Percentiles rank a stretch among this genome's conserved stretches.
Conservation (phyloP, 352 stramenopile genomes). For the Phytophthora crassamura region DNA sequence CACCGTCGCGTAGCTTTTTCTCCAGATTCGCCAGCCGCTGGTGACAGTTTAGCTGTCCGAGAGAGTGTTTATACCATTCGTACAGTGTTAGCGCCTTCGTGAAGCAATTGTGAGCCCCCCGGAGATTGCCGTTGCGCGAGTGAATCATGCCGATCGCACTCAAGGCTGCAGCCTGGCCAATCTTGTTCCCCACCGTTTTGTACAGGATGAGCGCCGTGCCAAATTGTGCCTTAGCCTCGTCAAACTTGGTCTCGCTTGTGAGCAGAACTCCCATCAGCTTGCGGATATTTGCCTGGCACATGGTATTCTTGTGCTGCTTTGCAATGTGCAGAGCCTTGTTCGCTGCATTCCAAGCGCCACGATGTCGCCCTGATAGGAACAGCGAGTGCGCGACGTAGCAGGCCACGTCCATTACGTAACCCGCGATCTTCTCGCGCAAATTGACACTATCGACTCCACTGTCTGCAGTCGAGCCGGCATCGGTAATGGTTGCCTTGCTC, state of each 20-base stretch:
- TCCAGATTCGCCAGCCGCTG: constrained; percentile 84
- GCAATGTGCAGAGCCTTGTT: constrained; percentile 81
- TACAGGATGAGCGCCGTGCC: constrained; percentile 78
- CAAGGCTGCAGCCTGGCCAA: constrained; percentile 74
- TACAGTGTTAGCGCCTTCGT: constrained; percentile 82
- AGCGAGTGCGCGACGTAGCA: constrained; percentile 79
- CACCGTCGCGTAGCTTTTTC: constrained; percentile 81
- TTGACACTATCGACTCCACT: constrained; percentile 10
- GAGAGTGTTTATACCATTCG: constrained; percentile 84
- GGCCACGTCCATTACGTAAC: constrained; percentile 71
- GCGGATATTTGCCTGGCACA: constrained; percentile 72
- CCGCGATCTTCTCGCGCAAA: constrained; percentile 55
- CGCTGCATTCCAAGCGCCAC: constrained; percentile 72
- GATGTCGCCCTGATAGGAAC: constrained; percentile 76
- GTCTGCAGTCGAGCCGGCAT: constrained; percentile 4
- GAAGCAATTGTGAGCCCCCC: constrained; percentile 80
- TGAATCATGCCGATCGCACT: constrained; percentile 87
- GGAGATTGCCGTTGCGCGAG: constrained; percentile 79
- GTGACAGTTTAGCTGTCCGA: constrained; percentile 84
- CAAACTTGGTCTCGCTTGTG: constrained; percentile 85
- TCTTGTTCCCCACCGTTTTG: constrained; percentile 77
- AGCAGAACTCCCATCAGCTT: constrained; percentile 84
- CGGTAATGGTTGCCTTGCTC: constrained; percentile 13
- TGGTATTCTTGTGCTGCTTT: constrained; percentile 73
- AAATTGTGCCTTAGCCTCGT: constrained; percentile 85